Conservation (phyloP, 495 filamentous ascomycete species). For the Penicillium crystallinum region DNA sequence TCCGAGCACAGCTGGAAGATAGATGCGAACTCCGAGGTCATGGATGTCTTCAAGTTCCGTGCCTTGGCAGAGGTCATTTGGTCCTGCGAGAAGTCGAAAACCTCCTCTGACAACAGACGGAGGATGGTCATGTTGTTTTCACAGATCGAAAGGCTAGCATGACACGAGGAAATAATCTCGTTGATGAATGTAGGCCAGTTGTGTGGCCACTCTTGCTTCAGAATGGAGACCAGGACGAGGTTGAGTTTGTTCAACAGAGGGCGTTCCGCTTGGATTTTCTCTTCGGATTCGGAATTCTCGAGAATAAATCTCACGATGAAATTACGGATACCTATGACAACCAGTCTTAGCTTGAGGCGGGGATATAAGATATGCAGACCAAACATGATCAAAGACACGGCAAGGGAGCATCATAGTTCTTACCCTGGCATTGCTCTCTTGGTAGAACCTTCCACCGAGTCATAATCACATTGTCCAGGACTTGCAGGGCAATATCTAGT, state of each 20-base stretch:
- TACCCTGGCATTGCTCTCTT: conserved; percentile 89
- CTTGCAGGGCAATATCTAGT: conserved; percentile 85
- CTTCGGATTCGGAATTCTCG: conserved; percentile 81
- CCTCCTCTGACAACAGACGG: conserved; percentile 91
- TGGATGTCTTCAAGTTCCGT: conserved; percentile 90
- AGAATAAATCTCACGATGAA: conserved; percentile 98
- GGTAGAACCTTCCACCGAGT: conserved; percentile 98
- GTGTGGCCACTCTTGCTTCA: conserved; percentile 99
- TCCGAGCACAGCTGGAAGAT: conserved; percentile 97
- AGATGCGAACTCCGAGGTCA: conserved; percentile 95
- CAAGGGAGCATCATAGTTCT: background rate
- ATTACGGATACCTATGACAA: conserved; percentile 78
- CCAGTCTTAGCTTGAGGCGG: background rate
- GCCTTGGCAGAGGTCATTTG: conserved; percentile 98
- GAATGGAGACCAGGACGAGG: conserved; percentile 89
- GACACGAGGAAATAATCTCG: conserved; percentile 95
- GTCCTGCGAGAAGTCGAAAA: conserved; percentile 97
- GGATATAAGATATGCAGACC: no score
- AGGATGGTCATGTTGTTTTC: conserved; percentile 99
- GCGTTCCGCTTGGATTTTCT: conserved; percentile 71
- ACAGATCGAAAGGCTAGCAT: conserved; percentile 90
- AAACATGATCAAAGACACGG: no score
- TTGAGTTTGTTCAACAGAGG: conserved; percentile 97
- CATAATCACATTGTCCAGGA: conserved; percentile 97
- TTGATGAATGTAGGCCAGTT: conserved; percentile 99